phyloP scores from a whole-genome alignment of 345 rosid species.

The Iberis pinnata region DNA sequence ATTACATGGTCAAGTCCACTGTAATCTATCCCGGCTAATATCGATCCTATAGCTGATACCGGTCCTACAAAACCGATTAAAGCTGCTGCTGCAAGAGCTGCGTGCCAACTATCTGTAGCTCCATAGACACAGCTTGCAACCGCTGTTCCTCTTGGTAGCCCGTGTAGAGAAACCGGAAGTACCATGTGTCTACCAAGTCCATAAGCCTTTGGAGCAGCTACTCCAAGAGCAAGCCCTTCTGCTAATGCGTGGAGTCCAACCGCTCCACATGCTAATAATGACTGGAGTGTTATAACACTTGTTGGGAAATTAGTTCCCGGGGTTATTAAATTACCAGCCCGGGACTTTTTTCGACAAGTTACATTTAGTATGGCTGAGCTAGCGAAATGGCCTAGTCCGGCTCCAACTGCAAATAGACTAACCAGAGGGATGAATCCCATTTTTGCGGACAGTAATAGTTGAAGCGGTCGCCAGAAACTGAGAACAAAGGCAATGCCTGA shows the following conservation, averaged over 20 bases:
- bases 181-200: slow-evolving; percentile 94
- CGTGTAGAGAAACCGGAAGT: slow-evolving; percentile 91
- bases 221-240: slow-evolving; percentile 95
- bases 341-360: slow-evolving; percentile 47
- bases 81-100: slow-evolving; percentile 78
- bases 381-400: slow-evolving; percentile 45
- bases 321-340: slow-evolving; percentile 43
- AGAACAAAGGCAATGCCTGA: slow-evolving; percentile 94
- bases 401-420: slow-evolving; percentile 51
- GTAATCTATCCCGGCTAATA: slow-evolving; percentile 85
- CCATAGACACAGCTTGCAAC: slow-evolving; percentile 96
- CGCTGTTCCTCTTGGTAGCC: slow-evolving; percentile 93
- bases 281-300: slow-evolving; percentile 71
- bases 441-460: slow-evolving; percentile 64
- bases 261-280: slow-evolving; percentile 80
- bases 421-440: slow-evolving; percentile 64
- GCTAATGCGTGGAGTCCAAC: slow-evolving; percentile 92
- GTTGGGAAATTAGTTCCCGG: slow-evolving; percentile 49
- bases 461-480: slow-evolving; percentile 83
- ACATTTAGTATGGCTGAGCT: slow-evolving; percentile 53
- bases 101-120: slow-evolving; percentile 90
- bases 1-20: slow-evolving; percentile 88
- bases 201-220: slow-evolving; percentile 96
- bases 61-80: slow-evolving; percentile 90
- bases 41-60: slow-evolving; percentile 78